Evolutionary conservation across 345 rosid genomes (phyloP), one percentile per base, ranked within the genome.

Genomic region (Rhizophora apiculata): DNA sequence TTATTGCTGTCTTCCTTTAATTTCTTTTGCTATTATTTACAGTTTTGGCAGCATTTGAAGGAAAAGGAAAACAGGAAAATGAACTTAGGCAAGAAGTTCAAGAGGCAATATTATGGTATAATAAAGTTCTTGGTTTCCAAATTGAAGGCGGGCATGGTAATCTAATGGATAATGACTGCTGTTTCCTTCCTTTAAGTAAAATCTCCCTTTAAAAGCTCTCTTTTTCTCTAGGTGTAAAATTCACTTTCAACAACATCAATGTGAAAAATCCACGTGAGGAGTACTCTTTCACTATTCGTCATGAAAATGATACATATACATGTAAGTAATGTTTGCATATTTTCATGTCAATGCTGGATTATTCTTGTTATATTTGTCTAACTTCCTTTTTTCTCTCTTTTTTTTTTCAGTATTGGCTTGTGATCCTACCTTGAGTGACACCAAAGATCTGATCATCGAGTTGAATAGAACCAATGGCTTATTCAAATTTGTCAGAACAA

Each of bases 141-240:
- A 76, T 92, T 73, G 94, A 92, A 81, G 96, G 91, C 9, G 94
- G 99, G 63, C 82, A 67, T 74, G 99, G 99, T 92, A 89, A 79
- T 58, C 60, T 69, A 57, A 22, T 10, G 39, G 63, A 71, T 63
- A 2, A 32, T 4, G 19, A 11, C 24, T 32, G 48, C 4, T 43
- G 48, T 46, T n/a, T 6, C 18, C 22, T 55, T 21, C 30, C 34
- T 49, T 34, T 21, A 27, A 46, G 54, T 11, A 46, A 58, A 22
- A 16, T 62, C 30, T 1, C 19, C 46, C 56, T 70, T 78, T 72
- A 52, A 60, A 57, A 36, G 54, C 60, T 75, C 30, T 67, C 43
- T 64, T 64, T 71, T 76, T 59, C 64, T 71, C 64, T 53, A 95
- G 99, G 99, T 67, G 96, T 95, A 22, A 92, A 84, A 78, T 95